A percentile compares a stretch with the other conserved stretches of the same genome.
Conservation (phyloP, 129 eudicot species). For the Chrysanthemum seticuspe region DNA sequence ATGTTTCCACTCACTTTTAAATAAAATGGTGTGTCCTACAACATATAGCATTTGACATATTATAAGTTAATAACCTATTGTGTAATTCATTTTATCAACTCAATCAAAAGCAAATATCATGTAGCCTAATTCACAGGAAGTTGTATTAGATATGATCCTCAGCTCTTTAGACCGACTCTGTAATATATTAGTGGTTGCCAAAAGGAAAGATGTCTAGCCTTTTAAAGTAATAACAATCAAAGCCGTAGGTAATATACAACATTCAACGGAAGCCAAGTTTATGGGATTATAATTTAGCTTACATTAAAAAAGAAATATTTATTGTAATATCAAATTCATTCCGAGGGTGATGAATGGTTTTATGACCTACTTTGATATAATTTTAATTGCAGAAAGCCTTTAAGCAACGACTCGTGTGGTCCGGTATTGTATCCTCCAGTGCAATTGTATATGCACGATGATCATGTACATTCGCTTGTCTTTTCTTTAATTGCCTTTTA, state of each 20-base stretch:
- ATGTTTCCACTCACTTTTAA: slow-evolving; percentile 32
- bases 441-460: slow-evolving; percentile 28
- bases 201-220: too few species aligned
- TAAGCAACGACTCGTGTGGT: neutral
- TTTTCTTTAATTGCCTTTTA: neutral
- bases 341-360: neutral
- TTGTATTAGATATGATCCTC: neutral
- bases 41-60: neutral
- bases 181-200: too few species aligned
- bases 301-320: too few species aligned
- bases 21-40: neutral
- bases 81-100: too few species aligned
- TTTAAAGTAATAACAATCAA: too few species aligned
- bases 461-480: slow-evolving; percentile 26
- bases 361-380: neutral
- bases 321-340: neutral
- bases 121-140: neutral
- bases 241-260: too few species aligned
- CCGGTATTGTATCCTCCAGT: slow-evolving; percentile 34
- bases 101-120: too few species aligned
- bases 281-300: too few species aligned
- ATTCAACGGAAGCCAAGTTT: too few species aligned
- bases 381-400: slow-evolving; percentile 14
- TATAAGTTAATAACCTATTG: neutral
- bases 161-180: neutral